These are phyloP conservation scores for Blastosporella zonata DNA, from an alignment of 1,284 basidiomycete species.

Conservation along the genomic window DNA sequence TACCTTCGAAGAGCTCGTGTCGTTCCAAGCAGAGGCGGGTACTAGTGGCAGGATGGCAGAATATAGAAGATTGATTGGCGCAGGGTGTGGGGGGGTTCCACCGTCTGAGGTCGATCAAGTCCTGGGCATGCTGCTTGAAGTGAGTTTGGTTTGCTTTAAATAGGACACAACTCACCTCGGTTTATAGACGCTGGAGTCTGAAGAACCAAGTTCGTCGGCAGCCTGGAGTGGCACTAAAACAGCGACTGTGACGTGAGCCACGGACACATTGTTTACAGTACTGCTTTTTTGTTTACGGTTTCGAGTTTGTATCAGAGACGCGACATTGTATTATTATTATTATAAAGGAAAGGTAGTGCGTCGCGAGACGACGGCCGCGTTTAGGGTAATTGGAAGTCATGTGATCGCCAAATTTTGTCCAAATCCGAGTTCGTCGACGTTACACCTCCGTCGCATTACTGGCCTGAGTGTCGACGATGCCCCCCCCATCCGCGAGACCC, in stretches of 20 bases:
- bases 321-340: neutral
- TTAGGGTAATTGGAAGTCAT: neutral
- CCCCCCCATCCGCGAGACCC: constrained; percentile 30
- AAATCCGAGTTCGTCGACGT: neutral
- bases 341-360: too few relatives aligned
- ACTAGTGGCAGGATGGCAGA: constrained; percentile 86
- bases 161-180: constrained; percentile 5
- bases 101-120: constrained; percentile 83
- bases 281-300: neutral
- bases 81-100: constrained; percentile 87
- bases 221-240: constrained; percentile 40
- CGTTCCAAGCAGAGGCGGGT: constrained; percentile 83
- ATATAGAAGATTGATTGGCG: constrained; percentile 82
- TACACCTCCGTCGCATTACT: neutral
- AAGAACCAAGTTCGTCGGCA: constrained; percentile 62
- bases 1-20: constrained; percentile 73
- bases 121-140: constrained; percentile 81
- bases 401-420: constrained; percentile 12
- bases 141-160: constrained; percentile 31
- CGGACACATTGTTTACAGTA: neutral
- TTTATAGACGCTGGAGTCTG: constrained; percentile 65
- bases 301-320: neutral
- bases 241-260: constrained; percentile 3
- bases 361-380: too few relatives aligned
- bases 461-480: constrained; percentile 20